Conservation (phyloP, 495 filamentous ascomycete species). For the Penicillium samsonianum region DNA sequence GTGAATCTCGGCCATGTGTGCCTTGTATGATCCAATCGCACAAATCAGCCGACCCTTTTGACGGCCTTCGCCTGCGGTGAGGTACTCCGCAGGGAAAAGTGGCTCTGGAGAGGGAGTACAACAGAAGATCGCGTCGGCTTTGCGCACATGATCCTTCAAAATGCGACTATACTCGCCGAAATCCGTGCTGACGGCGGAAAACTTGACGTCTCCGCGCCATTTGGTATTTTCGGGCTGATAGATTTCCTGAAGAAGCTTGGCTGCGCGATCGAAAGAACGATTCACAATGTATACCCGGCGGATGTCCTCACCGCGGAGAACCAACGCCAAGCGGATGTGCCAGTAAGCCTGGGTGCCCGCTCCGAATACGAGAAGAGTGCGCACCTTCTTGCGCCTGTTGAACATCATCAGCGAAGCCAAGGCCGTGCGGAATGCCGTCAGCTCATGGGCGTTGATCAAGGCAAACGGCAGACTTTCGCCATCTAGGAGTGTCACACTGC, state of each 20-base stretch:
- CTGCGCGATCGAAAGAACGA: conserved; percentile 64
- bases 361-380: conserved; percentile 83
- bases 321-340: conserved; percentile 82
- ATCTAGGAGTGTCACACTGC: conserved; percentile 75
- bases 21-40: conserved; percentile 81
- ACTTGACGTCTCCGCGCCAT: conserved; percentile 62
- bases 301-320: conserved; percentile 70
- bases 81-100: conserved; percentile 61
- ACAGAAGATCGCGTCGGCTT: conserved; percentile 79
- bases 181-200: conserved; percentile 67
- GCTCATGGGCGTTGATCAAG: conserved; percentile 77
- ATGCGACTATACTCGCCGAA: conserved; percentile 72
- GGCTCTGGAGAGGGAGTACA: conserved; percentile 63
- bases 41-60: conserved; percentile 76
- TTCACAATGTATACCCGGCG: conserved; percentile 79
- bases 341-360: conserved; percentile 89
- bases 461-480: conserved; percentile 68
- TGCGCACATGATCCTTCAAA: conserved; percentile 64
- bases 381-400: conserved; percentile 64
- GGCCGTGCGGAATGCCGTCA: conserved; percentile 94
- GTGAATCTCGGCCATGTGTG: conserved; percentile 84
- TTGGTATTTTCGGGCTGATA: conserved; percentile 51
- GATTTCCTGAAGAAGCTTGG: conserved; percentile 56
- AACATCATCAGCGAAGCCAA: conserved; percentile 76
- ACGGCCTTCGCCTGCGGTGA: conserved; percentile 69